phyloP scores from a whole-genome alignment of 148 eudicot species.

The Chenopodium quinoa region DNA sequence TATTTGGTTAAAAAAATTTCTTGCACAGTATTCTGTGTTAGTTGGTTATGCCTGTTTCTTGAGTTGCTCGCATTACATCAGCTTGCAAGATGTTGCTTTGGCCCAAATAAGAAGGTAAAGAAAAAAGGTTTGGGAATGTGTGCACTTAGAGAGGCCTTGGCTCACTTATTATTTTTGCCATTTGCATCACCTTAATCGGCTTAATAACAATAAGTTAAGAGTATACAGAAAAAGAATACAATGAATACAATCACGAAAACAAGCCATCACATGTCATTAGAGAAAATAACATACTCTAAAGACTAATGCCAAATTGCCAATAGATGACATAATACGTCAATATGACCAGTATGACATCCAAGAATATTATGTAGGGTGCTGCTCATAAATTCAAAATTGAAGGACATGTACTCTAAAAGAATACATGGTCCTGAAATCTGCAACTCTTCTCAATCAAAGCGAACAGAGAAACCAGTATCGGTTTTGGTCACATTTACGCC shows the following conservation, averaged over 20 bases:
- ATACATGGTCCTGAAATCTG: slow-evolving; percentile 17
- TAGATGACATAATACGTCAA: slow-evolving; percentile 1
- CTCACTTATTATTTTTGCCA: not conserved
- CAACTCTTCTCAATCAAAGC: slow-evolving; percentile 47
- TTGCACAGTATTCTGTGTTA: too few species aligned
- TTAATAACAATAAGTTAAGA: not conserved
- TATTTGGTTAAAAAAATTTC: too few species aligned
- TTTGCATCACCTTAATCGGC: not conserved
- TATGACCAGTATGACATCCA: not conserved
- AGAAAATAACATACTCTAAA: not conserved
- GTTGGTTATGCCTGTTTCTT: too few species aligned
- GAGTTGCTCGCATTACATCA: too few species aligned
- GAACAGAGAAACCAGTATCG: slow-evolving; percentile 60
- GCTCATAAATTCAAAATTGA: slow-evolving; percentile 13
- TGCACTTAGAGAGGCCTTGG: too few species aligned
- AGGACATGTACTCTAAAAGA: not conserved
- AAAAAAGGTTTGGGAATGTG: too few species aligned
- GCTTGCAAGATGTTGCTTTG: too few species aligned
- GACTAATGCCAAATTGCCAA: not conserved
- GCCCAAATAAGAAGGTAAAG: too few species aligned
- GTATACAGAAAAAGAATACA: not conserved
- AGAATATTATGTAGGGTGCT: slow-evolving; percentile 6
- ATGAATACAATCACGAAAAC: not conserved
- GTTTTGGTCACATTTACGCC: slow-evolving; percentile 46
- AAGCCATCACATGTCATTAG: not conserved